Evolutionary conservation across 768 basidiomycete species (phyloP), one percentile per base, ranked within the genome.

Genomic region (Xerocomellus intermedius): DNA sequence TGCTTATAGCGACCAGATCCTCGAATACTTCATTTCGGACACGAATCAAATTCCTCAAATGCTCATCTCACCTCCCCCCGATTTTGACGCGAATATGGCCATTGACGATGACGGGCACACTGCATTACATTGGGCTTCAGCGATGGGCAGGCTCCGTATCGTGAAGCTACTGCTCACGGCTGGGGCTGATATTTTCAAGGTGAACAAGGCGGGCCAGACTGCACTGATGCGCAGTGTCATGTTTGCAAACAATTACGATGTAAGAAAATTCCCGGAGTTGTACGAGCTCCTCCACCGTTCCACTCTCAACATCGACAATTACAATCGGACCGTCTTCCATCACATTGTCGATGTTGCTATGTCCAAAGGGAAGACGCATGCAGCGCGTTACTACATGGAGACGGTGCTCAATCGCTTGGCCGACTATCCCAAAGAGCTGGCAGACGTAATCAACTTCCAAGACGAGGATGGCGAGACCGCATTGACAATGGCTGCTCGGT

Each of bases 171-270:
- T 99, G 26, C 79, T 99, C 39, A 89, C 92, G 0, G 91, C 95
- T 4, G 94, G 95, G 19, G 96, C 96, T 14, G 94, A 98, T 69
- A 93, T 97, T 60, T 99, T 96, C 79, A 87, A 90, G 61, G 94
- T 95, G 60, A 99, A 98, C 76, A 91, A 89, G 66, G 84, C 93
- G 12, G 97, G 97, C 4, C 97, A 98, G 72, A 98, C 97, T 14
- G 89, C 96, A 2, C 76, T 99, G 41, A 99, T 99, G 97, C 91
- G 97, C 16, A 89, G 88, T 65, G 97, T 99, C 64, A 98, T 98
- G 96, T 99, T 98, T 71, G 92, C 93, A 47, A 99, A 99, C 73
- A 99, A 98, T 70, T 99, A 99, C 69, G 97, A 99, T 71, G 90
- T 98, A 44, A 91, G 97, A 61, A 99, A 99, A 72, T 99, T 99